Conservation (phyloP, 805 yeast species). For the Nakazawaea ambrosiae region DNA sequence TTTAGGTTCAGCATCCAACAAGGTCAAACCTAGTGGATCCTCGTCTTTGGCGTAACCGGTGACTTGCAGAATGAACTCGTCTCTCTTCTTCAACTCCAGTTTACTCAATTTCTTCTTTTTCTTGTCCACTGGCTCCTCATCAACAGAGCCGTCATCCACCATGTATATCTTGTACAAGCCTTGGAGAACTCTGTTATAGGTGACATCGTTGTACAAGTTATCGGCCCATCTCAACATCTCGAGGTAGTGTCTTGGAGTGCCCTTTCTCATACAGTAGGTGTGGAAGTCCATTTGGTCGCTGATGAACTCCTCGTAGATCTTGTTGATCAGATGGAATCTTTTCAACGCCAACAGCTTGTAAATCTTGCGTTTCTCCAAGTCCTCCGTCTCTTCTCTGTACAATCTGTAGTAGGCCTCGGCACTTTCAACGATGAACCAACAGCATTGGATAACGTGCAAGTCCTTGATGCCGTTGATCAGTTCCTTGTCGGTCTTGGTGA, state of each 20-base stretch:
- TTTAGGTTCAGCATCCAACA: constrained; percentile 31
- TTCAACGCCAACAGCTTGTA: constrained; percentile 71
- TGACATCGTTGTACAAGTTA: constrained; percentile 57
- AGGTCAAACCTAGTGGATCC: constrained; percentile 53
- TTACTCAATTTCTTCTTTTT: constrained; percentile 44
- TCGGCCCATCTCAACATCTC: constrained; percentile 83
- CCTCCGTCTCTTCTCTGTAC: constrained; percentile 29
- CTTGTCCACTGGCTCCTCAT: constrained; percentile 19
- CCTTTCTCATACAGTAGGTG: constrained; percentile 82
- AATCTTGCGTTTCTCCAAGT: constrained; percentile 30
- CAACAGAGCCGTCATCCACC: constrained; percentile 24
- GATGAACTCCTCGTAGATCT: constrained; percentile 62
- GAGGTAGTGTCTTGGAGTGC: constrained; percentile 80
- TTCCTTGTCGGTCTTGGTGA: constrained; percentile 74
- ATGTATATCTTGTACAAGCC: constrained; percentile 59
- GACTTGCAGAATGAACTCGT: constrained; percentile 39
- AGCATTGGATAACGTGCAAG: constrained; percentile 82
- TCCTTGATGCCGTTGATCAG: constrained; percentile 80
- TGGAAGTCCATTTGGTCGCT: constrained; percentile 94
- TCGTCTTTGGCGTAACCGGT: constrained; percentile 37
- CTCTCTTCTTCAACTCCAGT: constrained; percentile 47
- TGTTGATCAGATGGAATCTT: constrained; percentile 60
- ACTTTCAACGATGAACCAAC: constrained; percentile 79
- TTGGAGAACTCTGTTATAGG: constrained; percentile 59
- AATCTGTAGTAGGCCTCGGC: constrained; percentile 75